Percentiles rank a stretch among this genome's conserved stretches.
Conservation (phyloP, 495 filamentous ascomycete species). For the Penicillium mononematosum region DNA sequence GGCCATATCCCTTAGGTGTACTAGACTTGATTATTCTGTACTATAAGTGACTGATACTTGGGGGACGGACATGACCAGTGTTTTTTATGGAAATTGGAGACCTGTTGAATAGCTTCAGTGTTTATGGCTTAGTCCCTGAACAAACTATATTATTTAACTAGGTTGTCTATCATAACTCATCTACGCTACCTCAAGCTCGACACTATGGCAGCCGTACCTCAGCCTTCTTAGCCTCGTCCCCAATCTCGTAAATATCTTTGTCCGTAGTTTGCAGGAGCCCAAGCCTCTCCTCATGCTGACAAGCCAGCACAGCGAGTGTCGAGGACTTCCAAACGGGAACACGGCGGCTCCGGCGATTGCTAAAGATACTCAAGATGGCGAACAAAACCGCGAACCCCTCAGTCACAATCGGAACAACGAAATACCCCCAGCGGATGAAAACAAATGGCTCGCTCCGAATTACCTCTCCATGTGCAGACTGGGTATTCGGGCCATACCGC, state of each 20-base stretch:
- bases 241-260: slow-evolving; percentile 17
- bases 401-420: too few species aligned
- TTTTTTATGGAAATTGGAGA: too few species aligned
- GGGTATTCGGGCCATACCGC: slow-evolving; percentile 17
- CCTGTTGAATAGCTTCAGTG: too few species aligned
- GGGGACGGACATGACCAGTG: too few species aligned
- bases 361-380: slow-evolving; percentile 16
- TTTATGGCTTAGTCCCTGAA: too few species aligned
- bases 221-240: slow-evolving; percentile 14
- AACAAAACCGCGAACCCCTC: slow-evolving; percentile 9
- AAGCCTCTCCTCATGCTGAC: not conserved
- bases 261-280: slow-evolving; percentile 15
- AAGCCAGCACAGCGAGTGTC: slow-evolving; percentile 18
- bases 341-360: slow-evolving; percentile 18
- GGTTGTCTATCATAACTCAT: not conserved
- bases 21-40: too few species aligned
- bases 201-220: slow-evolving; percentile 7
- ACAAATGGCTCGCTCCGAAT: slow-evolving; percentile 15
- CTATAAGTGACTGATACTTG: too few species aligned
- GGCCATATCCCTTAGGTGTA: too few species aligned
- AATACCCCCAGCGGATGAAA: not conserved
- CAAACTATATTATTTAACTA: too few species aligned
- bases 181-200: not conserved
- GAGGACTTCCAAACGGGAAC: slow-evolving; percentile 27
- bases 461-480: slow-evolving; percentile 11